phyloP scores from a whole-genome alignment of 768 basidiomycete genomes.

The Pleurotus cornucopiae region DNA sequence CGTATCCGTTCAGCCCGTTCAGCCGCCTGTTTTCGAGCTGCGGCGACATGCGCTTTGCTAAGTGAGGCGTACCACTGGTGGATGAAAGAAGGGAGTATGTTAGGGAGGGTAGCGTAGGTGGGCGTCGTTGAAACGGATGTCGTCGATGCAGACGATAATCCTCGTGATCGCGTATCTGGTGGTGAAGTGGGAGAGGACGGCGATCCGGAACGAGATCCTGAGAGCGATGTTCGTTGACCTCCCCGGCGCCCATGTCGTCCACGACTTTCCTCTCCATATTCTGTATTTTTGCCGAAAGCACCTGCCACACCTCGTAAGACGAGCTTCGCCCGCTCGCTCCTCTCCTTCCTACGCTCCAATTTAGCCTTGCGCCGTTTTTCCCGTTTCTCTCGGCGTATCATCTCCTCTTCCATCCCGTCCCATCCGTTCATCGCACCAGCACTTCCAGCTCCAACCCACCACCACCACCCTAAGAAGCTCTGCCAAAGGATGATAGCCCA shows the following conservation, averaged over 20 bases:
- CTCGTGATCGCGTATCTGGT: conserved; percentile 3
- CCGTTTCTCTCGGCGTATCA: conserved; percentile 50
- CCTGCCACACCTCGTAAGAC: conserved; percentile 58
- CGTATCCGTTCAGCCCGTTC: conserved; percentile 65
- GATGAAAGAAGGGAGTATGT: conserved; percentile 34
- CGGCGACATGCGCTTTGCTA: conserved; percentile 66
- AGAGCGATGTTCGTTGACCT: background rate
- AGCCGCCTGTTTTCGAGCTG: conserved; percentile 65
- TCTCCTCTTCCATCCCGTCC: conserved; percentile 59
- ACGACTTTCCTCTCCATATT: conserved; percentile 2
- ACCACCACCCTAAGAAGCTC: conserved; percentile 96
- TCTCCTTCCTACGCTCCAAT: conserved; percentile 43
- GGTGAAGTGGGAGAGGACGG: conserved; percentile 10
- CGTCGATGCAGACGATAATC: conserved; percentile 12
- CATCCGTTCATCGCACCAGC: conserved; percentile 46
- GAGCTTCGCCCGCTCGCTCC: conserved; percentile 47
- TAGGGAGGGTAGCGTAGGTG: conserved; percentile 22
- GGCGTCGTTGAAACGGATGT: conserved; percentile 11
- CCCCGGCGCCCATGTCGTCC: background rate
- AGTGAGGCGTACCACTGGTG: conserved; percentile 57
- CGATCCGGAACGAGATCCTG: background rate
- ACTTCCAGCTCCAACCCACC: conserved; percentile 97
- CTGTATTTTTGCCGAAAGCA: conserved; percentile 31
- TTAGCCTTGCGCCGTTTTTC: conserved; percentile 42
- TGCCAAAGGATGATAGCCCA: conserved; percentile 97